phyloP scores from a whole-genome alignment of 139 green algal genomes.

The Edaphochlamys debaryana region DNA sequence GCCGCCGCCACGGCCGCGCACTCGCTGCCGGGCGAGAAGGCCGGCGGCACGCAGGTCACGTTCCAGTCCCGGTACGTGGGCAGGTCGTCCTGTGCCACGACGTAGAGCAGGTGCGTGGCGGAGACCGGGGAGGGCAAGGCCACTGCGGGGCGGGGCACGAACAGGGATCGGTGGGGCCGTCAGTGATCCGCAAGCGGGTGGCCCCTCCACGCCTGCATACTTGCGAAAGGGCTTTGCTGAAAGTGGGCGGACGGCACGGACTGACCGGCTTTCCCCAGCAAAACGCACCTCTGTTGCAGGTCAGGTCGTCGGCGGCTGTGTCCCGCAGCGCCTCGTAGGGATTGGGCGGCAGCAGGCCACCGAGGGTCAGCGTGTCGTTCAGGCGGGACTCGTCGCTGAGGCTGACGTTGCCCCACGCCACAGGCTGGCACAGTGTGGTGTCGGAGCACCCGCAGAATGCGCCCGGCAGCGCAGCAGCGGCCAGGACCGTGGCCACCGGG shows the following conservation, averaged over 20 bases:
- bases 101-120: conserved; percentile 41
- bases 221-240: no score
- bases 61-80: conserved; percentile 61
- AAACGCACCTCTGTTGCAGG: conserved; percentile 40
- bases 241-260: no score
- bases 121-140: conserved; percentile 3
- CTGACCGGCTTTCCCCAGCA: no score
- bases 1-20: conserved; percentile 23
- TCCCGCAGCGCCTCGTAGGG: conserved; percentile 40
- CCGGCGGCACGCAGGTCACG: conserved; percentile 34
- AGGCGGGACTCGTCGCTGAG: conserved; percentile 8
- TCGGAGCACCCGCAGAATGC: conserved; percentile 26
- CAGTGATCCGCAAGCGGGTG: no score
- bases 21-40: conserved; percentile 1
- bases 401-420: conserved; percentile 12
- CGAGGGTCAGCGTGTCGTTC: conserved; percentile 22
- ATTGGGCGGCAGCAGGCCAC: conserved; percentile 41
- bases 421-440: conserved; percentile 21
- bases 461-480: not conserved
- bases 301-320: conserved; percentile 11
- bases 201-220: no score
- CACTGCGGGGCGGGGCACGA: conserved; percentile 24
- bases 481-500: not conserved
- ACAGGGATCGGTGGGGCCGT: no score
- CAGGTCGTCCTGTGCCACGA: conserved; percentile 54